phyloP scores from a whole-genome alignment of 805 yeast species.

The Zygosaccharomyces gambellarensis region DNA sequence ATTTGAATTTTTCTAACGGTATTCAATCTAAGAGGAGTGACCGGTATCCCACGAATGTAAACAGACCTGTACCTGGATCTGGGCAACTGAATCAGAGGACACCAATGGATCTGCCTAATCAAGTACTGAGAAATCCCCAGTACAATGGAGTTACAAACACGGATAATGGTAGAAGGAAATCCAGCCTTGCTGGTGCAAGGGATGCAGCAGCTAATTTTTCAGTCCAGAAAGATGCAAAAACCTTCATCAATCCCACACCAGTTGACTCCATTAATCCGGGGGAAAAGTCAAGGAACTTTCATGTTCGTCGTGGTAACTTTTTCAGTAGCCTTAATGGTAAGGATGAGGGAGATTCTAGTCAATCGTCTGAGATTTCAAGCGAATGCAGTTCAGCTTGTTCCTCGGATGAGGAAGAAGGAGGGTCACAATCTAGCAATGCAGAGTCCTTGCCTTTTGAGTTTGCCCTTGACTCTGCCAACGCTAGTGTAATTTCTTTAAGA shows the following conservation, averaged over 20 bases:
- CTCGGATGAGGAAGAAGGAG: constrained; percentile 9
- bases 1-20: constrained; percentile 8
- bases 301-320: constrained; percentile 17
- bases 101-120: background rate
- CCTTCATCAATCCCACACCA: constrained; percentile 1
- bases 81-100: constrained; percentile 1
- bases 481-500: constrained; percentile 23
- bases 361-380: constrained; percentile 11
- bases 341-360: constrained; percentile 14
- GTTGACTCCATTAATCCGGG: background rate
- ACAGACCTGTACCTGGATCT: constrained; percentile 1
- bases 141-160: background rate
- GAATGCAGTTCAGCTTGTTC: constrained; percentile 12
- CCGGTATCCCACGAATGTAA: constrained; percentile 10
- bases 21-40: constrained; percentile 14
- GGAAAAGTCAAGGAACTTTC: constrained; percentile 3
- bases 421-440: constrained; percentile 14
- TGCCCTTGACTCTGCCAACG: constrained; percentile 28
- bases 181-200: background rate
- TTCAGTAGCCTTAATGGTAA: constrained; percentile 18
- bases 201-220: background rate
- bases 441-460: constrained; percentile 34
- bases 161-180: background rate
- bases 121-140: background rate
- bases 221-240: constrained; percentile 1